These are phyloP conservation scores for Prunella vulgaris DNA, from an alignment of 257 asterid species.

Conservation along the genomic window DNA sequence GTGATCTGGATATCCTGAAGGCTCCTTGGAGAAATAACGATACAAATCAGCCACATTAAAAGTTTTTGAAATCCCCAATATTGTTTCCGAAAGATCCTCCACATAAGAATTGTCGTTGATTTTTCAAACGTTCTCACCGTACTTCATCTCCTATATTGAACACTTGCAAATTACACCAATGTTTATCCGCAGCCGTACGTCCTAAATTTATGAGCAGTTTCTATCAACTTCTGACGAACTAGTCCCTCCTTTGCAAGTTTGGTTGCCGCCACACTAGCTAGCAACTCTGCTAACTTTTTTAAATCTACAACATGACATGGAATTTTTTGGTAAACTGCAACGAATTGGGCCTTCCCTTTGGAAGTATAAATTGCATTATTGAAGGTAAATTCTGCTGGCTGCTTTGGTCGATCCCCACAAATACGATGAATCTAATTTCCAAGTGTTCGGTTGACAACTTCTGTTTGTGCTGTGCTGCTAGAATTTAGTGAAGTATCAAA, in stretches of 20 bases:
- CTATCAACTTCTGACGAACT: neutral
- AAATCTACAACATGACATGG: neutral
- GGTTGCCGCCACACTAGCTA: neutral
- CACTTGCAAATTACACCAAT: too few relatives aligned
- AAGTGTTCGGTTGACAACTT: too few relatives aligned
- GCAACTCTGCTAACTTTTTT: neutral
- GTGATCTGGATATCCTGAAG: neutral
- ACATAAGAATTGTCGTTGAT: neutral
- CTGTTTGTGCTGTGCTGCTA: too few relatives aligned
- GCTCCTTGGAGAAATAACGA: neutral
- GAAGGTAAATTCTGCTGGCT: neutral
- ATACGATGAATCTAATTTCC: too few relatives aligned
- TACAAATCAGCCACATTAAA: neutral
- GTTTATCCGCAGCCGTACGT: too few relatives aligned
- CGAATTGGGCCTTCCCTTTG: neutral
- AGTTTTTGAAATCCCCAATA: neutral
- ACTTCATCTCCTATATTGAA: too few relatives aligned
- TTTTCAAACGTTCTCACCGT: too few relatives aligned
- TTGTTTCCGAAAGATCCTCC: neutral
- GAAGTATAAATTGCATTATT: neutral
- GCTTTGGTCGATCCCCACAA: too few relatives aligned
- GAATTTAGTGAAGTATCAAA: too few relatives aligned
- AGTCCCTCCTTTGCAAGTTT: neutral
- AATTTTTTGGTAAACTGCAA: neutral
- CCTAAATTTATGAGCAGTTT: neutral